Percentiles rank a stretch among this genome's conserved stretches.
These are phyloP conservation scores for Microstroma glucosiphilum DNA, from an alignment of 1,284 basidiomycete genomes.

Conservation along the genomic window DNA sequence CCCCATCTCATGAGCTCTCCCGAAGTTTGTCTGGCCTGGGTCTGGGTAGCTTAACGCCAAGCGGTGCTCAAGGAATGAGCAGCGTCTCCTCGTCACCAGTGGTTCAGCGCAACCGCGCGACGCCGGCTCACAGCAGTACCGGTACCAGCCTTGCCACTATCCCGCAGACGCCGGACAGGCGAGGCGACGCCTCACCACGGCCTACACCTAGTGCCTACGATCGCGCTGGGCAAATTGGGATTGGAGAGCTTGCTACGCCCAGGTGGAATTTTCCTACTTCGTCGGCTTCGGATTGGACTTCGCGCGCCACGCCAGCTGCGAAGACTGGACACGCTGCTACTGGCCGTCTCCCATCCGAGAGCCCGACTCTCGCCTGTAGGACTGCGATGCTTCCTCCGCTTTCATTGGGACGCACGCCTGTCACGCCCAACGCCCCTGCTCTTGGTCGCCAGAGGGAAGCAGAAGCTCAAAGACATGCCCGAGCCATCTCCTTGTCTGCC, in stretches of 20 bases:
- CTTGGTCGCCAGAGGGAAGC: constrained; percentile 1
- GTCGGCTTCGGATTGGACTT: background rate
- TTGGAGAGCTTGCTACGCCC: constrained; percentile 95
- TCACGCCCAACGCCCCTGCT: background rate
- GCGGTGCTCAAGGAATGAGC: background rate
- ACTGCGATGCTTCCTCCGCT: too few relatives aligned
- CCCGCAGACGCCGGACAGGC: constrained; percentile 23
- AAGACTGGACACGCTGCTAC: too few relatives aligned
- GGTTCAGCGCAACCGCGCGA: background rate
- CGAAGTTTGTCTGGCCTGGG: constrained; percentile 23
- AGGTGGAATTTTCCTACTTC: constrained; percentile 60
- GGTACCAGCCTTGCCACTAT: background rate
- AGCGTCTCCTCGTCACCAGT: background rate
- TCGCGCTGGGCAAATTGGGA: constrained; percentile 78
- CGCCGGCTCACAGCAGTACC: background rate
- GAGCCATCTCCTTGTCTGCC: constrained; percentile 41
- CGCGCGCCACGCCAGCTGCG: background rate
- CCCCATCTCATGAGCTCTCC: background rate
- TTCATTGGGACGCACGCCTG: background rate
- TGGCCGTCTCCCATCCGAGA: background rate
- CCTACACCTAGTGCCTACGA: constrained; percentile 56
- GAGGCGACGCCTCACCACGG: constrained; percentile 16
- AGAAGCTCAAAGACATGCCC: constrained; percentile 29
- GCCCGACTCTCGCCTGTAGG: background rate
- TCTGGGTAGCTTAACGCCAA: constrained; percentile 24